Conservation (phyloP, 371 early-diverging fungal species). For the Rhizopus delemar region DNA sequence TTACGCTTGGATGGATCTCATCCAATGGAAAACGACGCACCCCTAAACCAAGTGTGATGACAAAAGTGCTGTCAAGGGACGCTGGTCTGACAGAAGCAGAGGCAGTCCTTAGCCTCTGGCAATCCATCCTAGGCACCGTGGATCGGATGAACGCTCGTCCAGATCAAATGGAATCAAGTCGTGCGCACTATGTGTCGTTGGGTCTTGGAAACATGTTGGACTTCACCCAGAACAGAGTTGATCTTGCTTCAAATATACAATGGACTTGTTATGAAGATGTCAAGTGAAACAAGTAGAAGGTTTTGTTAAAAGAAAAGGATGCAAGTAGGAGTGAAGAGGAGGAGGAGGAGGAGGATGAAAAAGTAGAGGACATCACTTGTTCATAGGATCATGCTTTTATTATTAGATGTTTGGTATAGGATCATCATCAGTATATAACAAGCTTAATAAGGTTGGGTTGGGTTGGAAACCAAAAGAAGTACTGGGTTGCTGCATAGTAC, state of each 20-base stretch:
- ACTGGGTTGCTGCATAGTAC: too few relatives aligned
- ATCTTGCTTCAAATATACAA: conserved; percentile 81
- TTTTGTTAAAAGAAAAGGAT: conserved; percentile 78
- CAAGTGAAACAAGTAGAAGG: conserved; percentile 91
- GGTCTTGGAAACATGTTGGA: conserved; percentile 73
- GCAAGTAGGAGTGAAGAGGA: conserved; percentile 76
- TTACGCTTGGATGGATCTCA: conserved; percentile 60
- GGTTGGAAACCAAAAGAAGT: neutral
- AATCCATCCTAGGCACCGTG: conserved; percentile 70
- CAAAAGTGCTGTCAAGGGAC: conserved; percentile 66
- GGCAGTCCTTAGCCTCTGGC: conserved; percentile 79
- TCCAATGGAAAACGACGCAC: conserved; percentile 58
- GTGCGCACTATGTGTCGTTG: conserved; percentile 68
- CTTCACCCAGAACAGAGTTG: conserved; percentile 83
- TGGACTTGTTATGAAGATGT: conserved; percentile 84
- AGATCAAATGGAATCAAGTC: conserved; percentile 83
- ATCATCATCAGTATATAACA: conserved; percentile 20
- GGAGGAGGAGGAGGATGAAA: conserved; percentile 54
- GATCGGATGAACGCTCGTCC: conserved; percentile 72
- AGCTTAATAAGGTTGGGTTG: conserved; percentile 16
- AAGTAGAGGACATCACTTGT: too few relatives aligned
- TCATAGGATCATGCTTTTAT: too few relatives aligned
- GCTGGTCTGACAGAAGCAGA: conserved; percentile 79
- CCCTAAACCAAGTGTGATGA: too few relatives aligned
- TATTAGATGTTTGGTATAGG: conserved; percentile 7